phyloP scores from a whole-genome alignment of 2,329 filamentous ascomycete genomes.

The Escovopsis sp. region DNA sequence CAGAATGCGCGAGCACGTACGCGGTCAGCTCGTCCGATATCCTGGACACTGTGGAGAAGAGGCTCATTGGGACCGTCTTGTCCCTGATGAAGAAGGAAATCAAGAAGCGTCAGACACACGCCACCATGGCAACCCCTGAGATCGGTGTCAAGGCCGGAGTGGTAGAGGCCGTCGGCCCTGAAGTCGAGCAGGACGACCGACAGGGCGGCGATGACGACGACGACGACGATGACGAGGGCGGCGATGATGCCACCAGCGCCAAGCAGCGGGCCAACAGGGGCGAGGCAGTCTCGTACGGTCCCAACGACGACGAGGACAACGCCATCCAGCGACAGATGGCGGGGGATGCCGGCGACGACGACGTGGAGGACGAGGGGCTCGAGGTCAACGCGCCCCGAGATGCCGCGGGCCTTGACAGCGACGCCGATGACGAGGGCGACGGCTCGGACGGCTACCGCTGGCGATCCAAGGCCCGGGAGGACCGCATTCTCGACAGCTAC shows the following conservation, averaged over 20 bases:
- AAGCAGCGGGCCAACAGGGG: conserved; percentile 63
- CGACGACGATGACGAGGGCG: conserved; percentile 56
- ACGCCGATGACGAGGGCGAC: conserved; percentile 22
- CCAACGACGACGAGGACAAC: conserved; percentile 83
- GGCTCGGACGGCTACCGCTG: conserved; percentile 19
- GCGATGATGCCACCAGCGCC: conserved; percentile 60
- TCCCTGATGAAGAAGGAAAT: conserved; percentile 61
- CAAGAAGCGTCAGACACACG: conserved; percentile 59
- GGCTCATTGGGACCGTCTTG: conserved; percentile 60
- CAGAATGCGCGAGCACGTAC: conserved; percentile 76
- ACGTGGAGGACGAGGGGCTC: conserved; percentile 30
- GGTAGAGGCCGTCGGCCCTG: conserved; percentile 33
- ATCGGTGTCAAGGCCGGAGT: conserved; percentile 43
- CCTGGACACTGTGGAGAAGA: conserved; percentile 61
- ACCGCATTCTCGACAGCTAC: conserved; percentile 48
- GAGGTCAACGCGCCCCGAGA: background rate
- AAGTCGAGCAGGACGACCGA: conserved; percentile 19
- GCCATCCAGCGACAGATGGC: conserved; percentile 52
- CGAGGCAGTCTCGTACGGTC: conserved; percentile 78
- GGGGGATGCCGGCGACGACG: conserved; percentile 42
- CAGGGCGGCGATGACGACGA: conserved; percentile 25
- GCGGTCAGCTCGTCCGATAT: conserved; percentile 70
- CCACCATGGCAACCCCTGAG: conserved; percentile 59
- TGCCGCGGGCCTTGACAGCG: conserved; percentile 33
- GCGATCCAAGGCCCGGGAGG: conserved; percentile 36